Conservation (phyloP, 805 yeast genomes). For the Wickerhamiella sorbophila region DNA sequence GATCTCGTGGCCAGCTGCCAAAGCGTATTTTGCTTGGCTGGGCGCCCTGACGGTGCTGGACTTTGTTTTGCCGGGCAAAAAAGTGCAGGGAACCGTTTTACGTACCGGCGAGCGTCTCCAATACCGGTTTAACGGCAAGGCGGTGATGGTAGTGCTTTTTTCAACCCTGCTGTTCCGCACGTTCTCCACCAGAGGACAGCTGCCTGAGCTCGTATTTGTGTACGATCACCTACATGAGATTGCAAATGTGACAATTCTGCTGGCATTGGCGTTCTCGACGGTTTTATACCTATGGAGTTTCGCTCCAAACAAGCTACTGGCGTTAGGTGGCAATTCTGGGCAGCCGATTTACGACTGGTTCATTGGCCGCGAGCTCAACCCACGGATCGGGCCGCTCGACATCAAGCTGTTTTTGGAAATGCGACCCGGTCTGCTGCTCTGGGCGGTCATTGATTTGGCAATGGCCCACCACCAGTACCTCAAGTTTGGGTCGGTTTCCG, state of each 20-base stretch:
- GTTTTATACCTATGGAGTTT: constrained; percentile 58
- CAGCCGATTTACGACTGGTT: constrained; percentile 78
- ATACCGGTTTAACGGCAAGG: constrained; percentile 73
- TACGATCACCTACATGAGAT: constrained; percentile 56
- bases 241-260: constrained; percentile 45
- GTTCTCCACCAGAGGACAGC: constrained; percentile 33
- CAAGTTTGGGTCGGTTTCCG: constrained; percentile 42
- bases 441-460: constrained; percentile 67
- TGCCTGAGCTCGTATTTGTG: constrained; percentile 71
- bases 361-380: constrained; percentile 91
- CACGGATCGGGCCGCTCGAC: constrained; percentile 73
- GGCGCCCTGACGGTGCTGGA: constrained; percentile 49
- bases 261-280: constrained; percentile 47
- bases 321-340: constrained; percentile 77
- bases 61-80: constrained; percentile 48
- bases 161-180: constrained; percentile 37
- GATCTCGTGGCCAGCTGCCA: constrained; percentile 34
- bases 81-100: constrained; percentile 47
- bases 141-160: constrained; percentile 33
- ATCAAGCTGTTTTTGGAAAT: constrained; percentile 85
- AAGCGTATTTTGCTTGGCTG: constrained; percentile 62
- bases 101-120: constrained; percentile 60
- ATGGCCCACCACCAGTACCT: constrained; percentile 72
- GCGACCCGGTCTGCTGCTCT: constrained; percentile 83
- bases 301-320: constrained; percentile 46